Percentiles rank a stretch among this genome's conserved stretches.
These are phyloP conservation scores for Heimioporus sp. DNA, from an alignment of 768 basidiomycete species.

Conservation along the genomic window DNA sequence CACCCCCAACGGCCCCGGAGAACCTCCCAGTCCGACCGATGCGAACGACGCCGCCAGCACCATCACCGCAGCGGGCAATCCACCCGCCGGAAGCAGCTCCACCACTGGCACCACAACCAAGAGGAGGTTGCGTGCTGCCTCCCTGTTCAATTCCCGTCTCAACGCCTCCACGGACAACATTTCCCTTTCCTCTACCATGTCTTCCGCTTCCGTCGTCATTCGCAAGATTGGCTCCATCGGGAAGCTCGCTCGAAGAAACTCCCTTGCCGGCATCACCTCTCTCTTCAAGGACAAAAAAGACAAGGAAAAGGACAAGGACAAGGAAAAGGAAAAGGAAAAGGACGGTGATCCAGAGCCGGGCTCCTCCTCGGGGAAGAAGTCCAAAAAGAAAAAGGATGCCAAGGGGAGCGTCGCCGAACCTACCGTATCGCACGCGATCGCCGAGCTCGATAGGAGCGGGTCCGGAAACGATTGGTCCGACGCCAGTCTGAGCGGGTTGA, in stretches of 20 bases:
- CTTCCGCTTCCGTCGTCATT: constrained; percentile 94
- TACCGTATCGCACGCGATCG: constrained; percentile 77
- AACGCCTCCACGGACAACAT: constrained; percentile 95
- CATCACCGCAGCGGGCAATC: constrained; percentile 36
- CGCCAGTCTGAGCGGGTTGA: constrained; percentile 66
- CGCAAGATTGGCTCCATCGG: constrained; percentile 92
- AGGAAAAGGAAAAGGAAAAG: constrained; percentile 37
- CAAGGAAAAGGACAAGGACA: constrained; percentile 28
- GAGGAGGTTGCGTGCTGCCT: constrained; percentile 70
- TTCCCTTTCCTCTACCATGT: constrained; percentile 91
- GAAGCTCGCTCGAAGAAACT: constrained; percentile 85
- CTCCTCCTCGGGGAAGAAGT: constrained; percentile 41
- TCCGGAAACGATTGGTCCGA: constrained; percentile 54
- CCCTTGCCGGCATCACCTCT: constrained; percentile 86
- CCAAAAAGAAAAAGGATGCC: constrained; percentile 50
- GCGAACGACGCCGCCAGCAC: constrained; percentile 27
- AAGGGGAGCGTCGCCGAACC: constrained; percentile 69
- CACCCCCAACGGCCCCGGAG: constrained; percentile 29
- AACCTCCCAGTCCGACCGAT: constrained; percentile 28
- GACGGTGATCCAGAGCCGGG: constrained; percentile 36
- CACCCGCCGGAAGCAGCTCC: constrained; percentile 12
- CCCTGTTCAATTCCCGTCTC: constrained; percentile 83
- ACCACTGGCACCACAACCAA: constrained; percentile 40
- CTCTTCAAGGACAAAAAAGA: constrained; percentile 88
- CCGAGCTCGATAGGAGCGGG: constrained; percentile 66